Evolutionary conservation across 2,329 filamentous ascomycete species (phyloP).

Genomic region (Gremmenia infestans): DNA sequence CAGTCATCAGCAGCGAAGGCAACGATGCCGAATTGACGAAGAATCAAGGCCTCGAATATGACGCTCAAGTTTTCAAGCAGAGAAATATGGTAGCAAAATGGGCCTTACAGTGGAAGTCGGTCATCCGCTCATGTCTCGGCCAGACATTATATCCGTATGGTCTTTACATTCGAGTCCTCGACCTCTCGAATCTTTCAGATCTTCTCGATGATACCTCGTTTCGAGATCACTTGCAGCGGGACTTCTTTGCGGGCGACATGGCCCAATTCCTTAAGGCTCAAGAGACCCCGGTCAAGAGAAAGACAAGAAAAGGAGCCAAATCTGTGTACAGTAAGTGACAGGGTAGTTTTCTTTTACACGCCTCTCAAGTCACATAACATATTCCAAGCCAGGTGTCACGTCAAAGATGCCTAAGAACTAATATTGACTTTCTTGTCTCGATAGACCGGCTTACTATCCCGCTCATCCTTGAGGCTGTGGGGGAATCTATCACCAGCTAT

Average conservation of each 20-base stretch:
- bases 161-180: conserved; percentile 59
- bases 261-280: conserved; percentile 26
- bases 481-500: conserved; percentile 50
- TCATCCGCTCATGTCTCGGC: conserved; percentile 60
- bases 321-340: neutral
- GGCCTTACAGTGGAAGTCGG: conserved; percentile 62
- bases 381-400: too few relatives aligned
- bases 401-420: neutral
- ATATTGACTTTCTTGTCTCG: neutral
- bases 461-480: conserved; percentile 44
- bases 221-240: conserved; percentile 25
- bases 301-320: conserved; percentile 11
- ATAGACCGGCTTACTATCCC: conserved; percentile 31
- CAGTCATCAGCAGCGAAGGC: conserved; percentile 39
- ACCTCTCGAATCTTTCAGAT: conserved; percentile 55
- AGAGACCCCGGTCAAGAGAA: conserved; percentile 28
- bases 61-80: conserved; percentile 15
- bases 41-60: conserved; percentile 12
- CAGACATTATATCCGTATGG: conserved; percentile 64
- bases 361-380: too few relatives aligned
- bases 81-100: conserved; percentile 40
- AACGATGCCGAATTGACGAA: conserved; percentile 35
- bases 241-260: conserved; percentile 40
- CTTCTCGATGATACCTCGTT: conserved; percentile 50
- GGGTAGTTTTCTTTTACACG: too few relatives aligned